Evolutionary conservation across 768 basidiomycete genomes (phyloP).

Genomic region (Gyrodon lividus): DNA sequence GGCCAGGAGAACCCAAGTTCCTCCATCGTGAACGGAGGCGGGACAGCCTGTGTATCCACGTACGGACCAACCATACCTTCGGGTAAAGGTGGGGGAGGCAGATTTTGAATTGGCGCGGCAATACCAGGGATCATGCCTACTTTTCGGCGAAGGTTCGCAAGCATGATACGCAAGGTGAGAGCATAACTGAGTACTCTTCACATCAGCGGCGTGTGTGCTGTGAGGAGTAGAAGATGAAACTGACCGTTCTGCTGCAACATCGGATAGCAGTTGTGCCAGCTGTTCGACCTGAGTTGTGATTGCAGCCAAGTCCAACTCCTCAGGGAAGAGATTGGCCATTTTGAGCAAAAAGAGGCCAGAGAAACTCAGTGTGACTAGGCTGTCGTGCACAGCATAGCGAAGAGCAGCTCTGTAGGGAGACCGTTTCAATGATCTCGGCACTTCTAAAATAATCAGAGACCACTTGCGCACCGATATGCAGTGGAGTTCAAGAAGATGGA

Average conservation of each 20-base stretch:
- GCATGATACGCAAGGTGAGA: conserved; percentile 88
- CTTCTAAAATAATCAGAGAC: not conserved
- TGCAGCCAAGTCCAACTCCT: conserved; percentile 72
- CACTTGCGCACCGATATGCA: conserved; percentile 66
- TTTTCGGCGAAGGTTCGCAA: conserved; percentile 88
- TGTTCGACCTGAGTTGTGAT: conserved; percentile 88
- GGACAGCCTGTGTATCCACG: conserved; percentile 49
- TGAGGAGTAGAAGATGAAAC: conserved; percentile 10
- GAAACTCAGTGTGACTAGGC: conserved; percentile 87
- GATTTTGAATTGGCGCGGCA: conserved; percentile 45
- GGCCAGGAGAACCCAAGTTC: conserved; percentile 82
- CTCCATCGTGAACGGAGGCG: conserved; percentile 76
- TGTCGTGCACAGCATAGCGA: conserved; percentile 91
- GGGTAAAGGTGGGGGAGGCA: conserved; percentile 53
- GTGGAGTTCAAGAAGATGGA: conserved; percentile 79
- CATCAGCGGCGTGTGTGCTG: conserved; percentile 11
- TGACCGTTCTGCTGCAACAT: conserved; percentile 89
- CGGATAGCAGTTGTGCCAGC: conserved; percentile 84
- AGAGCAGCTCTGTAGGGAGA: conserved; percentile 65
- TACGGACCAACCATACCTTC: conserved; percentile 60
- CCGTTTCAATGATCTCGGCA: not conserved
- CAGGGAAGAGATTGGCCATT: conserved; percentile 91
- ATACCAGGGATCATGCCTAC: conserved; percentile 62
- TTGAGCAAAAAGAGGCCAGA: conserved; percentile 90
- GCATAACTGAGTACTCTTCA: conserved; percentile 61